Evolutionary conservation across 2,329 filamentous ascomycete genomes (phyloP), one percentile per base, ranked within the genome.

Genomic region (Apiospora arundinis): DNA sequence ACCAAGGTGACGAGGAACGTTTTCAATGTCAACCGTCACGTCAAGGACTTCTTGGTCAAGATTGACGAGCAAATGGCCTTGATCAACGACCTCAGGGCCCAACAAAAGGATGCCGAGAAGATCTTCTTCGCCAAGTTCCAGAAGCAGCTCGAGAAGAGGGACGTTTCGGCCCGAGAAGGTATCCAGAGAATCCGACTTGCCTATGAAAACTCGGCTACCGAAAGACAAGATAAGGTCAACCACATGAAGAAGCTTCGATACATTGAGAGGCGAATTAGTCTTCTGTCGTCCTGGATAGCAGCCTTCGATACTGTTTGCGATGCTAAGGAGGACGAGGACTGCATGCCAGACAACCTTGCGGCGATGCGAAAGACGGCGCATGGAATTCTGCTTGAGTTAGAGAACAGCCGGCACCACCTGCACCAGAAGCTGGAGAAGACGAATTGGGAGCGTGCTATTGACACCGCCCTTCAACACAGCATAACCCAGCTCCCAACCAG

Each of bases 1-100:
- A 99, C 96, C 72, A 99, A 99, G 87, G 95, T 98, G 71, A 98
- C 96, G n/a, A 92, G 95, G 78, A 99, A 99, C 80, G 95, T 98
- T 32, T 99, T 97, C 85, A 99, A 99, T 81, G 96, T 99, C 74
- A 98, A 99, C 81, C 93, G 96, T 73, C 96, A 99, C 83, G 96
- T 99, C 78, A 99, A 99, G 85, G 96, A 99, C 82, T 99, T 97
- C 83, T 84, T 99, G 80, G 96, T 98, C 85, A 98, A 98, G 88
- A 99, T 99, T 77, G 95, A 99, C 79, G 96, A 99, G 83, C 95
- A 99, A 81, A 95, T 97, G 88, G 92, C 91, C n/a, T 83, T 98
- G 78, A 99, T 99, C 81, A 97, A 97, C 76, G 95, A 98, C 80
- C 89, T 99, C 70, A 95, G 96, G 83, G 93, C 93, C 37, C 94